Evolutionary conservation across 345 rosid species (phyloP).

Genomic region (Gossypium anomalum): DNA sequence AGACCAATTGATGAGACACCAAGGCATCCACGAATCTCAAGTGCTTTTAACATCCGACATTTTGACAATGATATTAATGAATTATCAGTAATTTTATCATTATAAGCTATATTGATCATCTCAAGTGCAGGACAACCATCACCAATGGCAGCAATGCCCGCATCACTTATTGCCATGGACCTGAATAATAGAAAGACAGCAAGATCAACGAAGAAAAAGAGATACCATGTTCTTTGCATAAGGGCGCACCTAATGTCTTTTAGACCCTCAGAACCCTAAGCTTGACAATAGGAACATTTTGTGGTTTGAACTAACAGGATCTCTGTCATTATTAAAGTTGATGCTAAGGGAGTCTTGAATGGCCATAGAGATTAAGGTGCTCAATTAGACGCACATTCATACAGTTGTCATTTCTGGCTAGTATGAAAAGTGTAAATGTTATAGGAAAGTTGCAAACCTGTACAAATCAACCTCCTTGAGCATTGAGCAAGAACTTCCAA

Average conservation of each 20-base stretch:
- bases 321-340: neutral
- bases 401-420: neutral
- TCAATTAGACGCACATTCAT: neutral
- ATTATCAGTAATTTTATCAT: conserved; percentile 37
- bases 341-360: neutral
- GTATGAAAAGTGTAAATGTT: neutral
- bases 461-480: conserved; percentile 48
- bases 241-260: neutral
- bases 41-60: conserved; percentile 30
- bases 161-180: conserved; percentile 32
- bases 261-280: neutral
- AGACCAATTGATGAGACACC: conserved; percentile 36
- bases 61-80: conserved; percentile 35
- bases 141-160: conserved; percentile 27
- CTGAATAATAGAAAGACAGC: conserved; percentile 15
- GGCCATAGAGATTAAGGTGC: neutral
- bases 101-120: conserved; percentile 40
- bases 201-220: neutral
- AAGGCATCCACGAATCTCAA: conserved; percentile 43
- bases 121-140: conserved; percentile 33
- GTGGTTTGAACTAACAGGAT: neutral
- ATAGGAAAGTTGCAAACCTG: conserved; percentile 27
- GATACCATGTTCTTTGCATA: neutral
- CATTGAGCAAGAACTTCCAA: conserved; percentile 31
- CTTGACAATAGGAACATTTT: neutral